Evolutionary conservation across 768 basidiomycete genomes (phyloP), one percentile per base, ranked within the genome.

Genomic region (Tulasnella calospora): DNA sequence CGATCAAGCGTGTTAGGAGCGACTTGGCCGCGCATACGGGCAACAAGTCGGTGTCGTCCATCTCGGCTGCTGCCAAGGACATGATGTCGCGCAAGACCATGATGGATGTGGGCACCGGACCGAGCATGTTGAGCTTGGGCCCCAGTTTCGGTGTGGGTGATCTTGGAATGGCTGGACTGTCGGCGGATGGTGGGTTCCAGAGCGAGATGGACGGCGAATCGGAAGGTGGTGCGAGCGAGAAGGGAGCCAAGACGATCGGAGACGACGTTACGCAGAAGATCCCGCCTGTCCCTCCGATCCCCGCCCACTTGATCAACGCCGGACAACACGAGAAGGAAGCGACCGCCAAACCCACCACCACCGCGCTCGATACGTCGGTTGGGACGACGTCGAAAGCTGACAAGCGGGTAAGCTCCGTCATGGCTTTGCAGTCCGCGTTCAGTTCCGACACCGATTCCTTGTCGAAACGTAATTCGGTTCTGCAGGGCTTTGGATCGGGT

Each of bases 1-100:
- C 94, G 5, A 92, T 96, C 85, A 94, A 95, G 86, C 90, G 93
- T 38, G 93, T 94, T 27, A 87, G 94, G 76, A 94, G 92, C 69
- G 95, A 96, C 85, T 86, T 94, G 30, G 93, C 92, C 13, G 90
- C 90, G 15, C 94, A 95, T 82, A 84, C 87, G 76, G 69, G 79
- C 38, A 40, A 40, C n/a, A 36, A 36, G 9, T 71, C 76, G 40
- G 35, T 4, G 1, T 41, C 36, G 6, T 38, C 46, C n/a, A 57
- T 41, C 23, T 70, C 47, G 13, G 61, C 57, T n/a, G 69, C 27
- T 12, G 61, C 30, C 76, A 77, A 41, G 23, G 40, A 46, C 76
- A 38, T 40, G 40, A 23, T 40, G 70, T 41, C 61, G 3, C 27
- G 40, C 57, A 70, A 40, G 35, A 70, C 23, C n/a, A 55, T 44